Evolutionary conservation across 164 flowering plant genomes (phyloP), one percentile per base, ranked within the genome.

Genomic region (Liriodendron chinense): DNA sequence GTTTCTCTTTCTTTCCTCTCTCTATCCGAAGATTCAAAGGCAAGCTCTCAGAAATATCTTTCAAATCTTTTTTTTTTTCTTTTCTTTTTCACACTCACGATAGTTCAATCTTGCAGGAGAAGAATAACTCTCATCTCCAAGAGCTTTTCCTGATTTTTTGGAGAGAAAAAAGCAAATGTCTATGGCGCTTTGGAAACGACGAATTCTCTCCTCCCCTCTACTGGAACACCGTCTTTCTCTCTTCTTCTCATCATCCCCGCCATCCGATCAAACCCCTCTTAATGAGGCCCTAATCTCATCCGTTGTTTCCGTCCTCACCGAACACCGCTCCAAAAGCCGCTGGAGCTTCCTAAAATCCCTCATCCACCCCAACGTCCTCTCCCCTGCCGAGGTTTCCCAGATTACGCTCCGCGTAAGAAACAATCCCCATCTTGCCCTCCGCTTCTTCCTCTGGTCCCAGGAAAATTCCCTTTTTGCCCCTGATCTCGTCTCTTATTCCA

Each of bases 351-450:
- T 93, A 82, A 89, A 77, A 62, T 80, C 90, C 1, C 83, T 89
- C 22, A 6, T 47, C 68, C 80, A 63, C 83, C 87, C 91, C 23
- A 34, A 74, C 57, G 89, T 90, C 62, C 78, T 94, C 85, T 77
- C 87, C 50, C 80, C 97, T 1, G 13, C 79, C 9, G 86, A 91
- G 53, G 84, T 86, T 77, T 87, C 95, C 80, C 80, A 89, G 74
- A 86, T 89, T 10, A 78, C 76, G 75, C 84, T 93, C 77, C 81
- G 71, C 63, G n/a, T 94, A 73, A 86, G 78, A 69, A 89, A 90
- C 88, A 88, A 88, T 65, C 87, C 97, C 71, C 94, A 79, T 63
- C 91, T 93, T 18, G 91, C 89, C 79, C 85, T 88, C 72, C 84
- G 86, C 73, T 93, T 93, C 92, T 94, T 91, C 84, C 74, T 68